Conservation (phyloP, 2,329 filamentous ascomycete species). For the Exophiala lecanii-corni region DNA sequence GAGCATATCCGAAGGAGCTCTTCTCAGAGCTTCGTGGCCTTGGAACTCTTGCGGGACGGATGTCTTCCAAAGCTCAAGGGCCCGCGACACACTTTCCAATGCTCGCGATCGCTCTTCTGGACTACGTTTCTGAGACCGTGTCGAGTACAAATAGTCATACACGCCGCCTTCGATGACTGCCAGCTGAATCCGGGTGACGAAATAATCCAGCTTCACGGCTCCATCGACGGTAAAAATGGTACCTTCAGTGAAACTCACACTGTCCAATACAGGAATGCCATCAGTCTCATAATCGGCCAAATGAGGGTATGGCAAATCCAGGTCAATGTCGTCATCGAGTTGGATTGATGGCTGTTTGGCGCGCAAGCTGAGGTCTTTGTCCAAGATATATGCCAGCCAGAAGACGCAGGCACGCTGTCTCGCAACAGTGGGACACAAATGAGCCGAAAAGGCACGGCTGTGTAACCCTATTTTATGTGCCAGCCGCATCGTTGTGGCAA, state of each 20-base stretch:
- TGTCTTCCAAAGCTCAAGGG: constrained; percentile 16
- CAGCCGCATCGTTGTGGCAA: constrained; percentile 25
- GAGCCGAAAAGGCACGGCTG: constrained; percentile 23
- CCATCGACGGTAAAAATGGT: constrained; percentile 9
- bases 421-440: constrained; percentile 9
- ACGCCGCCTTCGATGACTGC: constrained; percentile 20
- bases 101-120: constrained; percentile 10
- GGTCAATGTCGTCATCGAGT: constrained; percentile 34
- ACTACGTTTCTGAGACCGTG: constrained; percentile 13
- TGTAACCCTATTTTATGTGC: constrained; percentile 18
- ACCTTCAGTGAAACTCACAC: constrained; percentile 1
- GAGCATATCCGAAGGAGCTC: constrained; percentile 5
- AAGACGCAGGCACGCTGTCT: constrained; percentile 29
- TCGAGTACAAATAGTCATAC: constrained; percentile 21
- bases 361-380: constrained; percentile 42
- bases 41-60: constrained; percentile 14
- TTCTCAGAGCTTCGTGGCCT: neutral
- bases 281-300: neutral
- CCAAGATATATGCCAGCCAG: constrained; percentile 33
- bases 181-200: constrained; percentile 16
- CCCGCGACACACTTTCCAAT: constrained; percentile 10
- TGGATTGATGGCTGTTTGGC: constrained; percentile 38
- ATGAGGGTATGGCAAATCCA: constrained; percentile 12
- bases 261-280: neutral
- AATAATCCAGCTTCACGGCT: constrained; percentile 15